A percentile compares a stretch with the other conserved stretches of the same genome.
Conservation (phyloP, 495 filamentous ascomycete genomes). For the Penicillium malachiteum region DNA sequence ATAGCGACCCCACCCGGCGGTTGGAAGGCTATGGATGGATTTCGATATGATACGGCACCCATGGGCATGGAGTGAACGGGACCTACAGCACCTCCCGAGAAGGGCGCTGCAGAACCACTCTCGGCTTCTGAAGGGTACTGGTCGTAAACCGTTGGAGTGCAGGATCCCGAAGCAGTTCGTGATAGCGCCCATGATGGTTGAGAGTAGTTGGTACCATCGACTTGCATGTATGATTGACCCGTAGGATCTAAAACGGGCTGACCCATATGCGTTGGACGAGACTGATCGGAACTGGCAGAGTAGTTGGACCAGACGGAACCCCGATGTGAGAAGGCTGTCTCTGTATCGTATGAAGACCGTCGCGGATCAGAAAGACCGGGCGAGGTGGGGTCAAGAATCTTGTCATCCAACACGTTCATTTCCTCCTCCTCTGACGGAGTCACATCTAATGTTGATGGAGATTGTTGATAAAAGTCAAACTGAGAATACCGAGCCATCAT, state of each 20-base stretch:
- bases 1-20: constrained; percentile 49
- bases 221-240: constrained; percentile 55
- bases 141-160: constrained; percentile 62
- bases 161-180: constrained; percentile 52
- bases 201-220: constrained; percentile 50
- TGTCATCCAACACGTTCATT: constrained; percentile 77
- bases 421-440: constrained; percentile 77
- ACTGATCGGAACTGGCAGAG: constrained; percentile 44
- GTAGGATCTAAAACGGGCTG: constrained; percentile 38
- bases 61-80: constrained; percentile 47
- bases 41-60: constrained; percentile 45
- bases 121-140: constrained; percentile 64
- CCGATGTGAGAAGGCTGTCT: constrained; percentile 71
- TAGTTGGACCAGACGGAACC: constrained; percentile 75
- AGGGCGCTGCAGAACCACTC: constrained; percentile 53
- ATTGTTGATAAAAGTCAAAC: constrained; percentile 62
- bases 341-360: constrained; percentile 67
- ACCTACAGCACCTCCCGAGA: constrained; percentile 51
- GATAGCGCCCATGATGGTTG: constrained; percentile 44
- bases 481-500: constrained; percentile 49
- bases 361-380: constrained; percentile 68
- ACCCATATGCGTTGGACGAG: constrained; percentile 36
- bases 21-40: constrained; percentile 34
- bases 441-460: constrained; percentile 61
- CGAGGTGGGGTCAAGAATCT: constrained; percentile 72